Base-by-base conservation (phyloP, 495 filamentous ascomycete genomes). In the Xylaria castorea region DNA sequence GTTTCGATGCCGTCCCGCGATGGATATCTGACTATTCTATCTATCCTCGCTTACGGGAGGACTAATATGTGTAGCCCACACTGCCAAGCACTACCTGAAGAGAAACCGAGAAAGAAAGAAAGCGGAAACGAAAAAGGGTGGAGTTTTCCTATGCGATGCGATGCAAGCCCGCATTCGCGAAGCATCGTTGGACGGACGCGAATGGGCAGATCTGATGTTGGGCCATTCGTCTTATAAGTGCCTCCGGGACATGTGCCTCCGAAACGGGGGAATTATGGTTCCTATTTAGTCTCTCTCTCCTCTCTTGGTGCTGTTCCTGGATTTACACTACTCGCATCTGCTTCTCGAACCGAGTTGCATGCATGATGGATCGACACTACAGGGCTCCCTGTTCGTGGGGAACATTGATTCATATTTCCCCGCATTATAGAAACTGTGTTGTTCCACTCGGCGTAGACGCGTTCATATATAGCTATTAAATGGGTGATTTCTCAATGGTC, bases 221-320 rank as follows among this genome's bases (percentile, higher is more conserved):
- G 60, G 12, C n/a, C 61, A 66, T 36, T 53, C 32, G 5, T 64
- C 44, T 64, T 63, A 51, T 71, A 32, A 46, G 32, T 66, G 46
- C 6, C 18, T 18, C 70, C 70, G 70, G 70, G 70, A 61, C 48
- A 61, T 72, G 62, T 72, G 40, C 70, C 63, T 72, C 70, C 70
- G 70, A 72, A 55, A 44, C 44, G 51, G 62, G 62, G 70, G 32
- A 51, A 42, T 40, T 71, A 12, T 38, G 27, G 30, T 63, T n/a
- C 67, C 57, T n/a, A n/a, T 25, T 53, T 64, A n/a, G 60, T 57
- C 34, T n/a, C 22, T 34, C 22, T 34, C 18, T 27, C 25, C 27
- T 38, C 11, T 32, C 11, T 22, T 32, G n/a, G 5, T 25, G 34
- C 36, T 32, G 66, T 64, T 64, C 61, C 61, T 64, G 66, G 46